phyloP scores from a whole-genome alignment of 208 protist genomes.

The Trypanosoma cruzi region DNA sequence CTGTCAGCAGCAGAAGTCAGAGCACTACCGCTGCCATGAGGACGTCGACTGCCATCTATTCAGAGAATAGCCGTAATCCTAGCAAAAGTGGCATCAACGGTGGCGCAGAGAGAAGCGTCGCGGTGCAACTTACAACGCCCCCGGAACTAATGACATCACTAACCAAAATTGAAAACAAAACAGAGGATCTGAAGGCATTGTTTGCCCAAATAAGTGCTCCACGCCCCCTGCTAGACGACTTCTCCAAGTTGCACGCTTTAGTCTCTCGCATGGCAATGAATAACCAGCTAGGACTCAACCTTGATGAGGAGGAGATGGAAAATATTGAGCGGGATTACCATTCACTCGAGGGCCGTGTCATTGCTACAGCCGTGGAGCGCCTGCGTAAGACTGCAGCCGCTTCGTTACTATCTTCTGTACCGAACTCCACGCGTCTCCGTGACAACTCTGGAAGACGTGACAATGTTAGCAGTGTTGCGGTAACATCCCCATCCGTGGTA shows the following conservation, averaged over 20 bases:
- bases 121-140: constrained; percentile 19
- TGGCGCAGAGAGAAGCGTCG: background rate
- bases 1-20: background rate
- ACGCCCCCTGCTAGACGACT: constrained; percentile 61
- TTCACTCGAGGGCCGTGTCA: constrained; percentile 67
- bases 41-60: background rate
- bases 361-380: constrained; percentile 60
- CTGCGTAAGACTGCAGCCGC: constrained; percentile 26
- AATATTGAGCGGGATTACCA: constrained; percentile 58
- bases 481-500: constrained; percentile 1
- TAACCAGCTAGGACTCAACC: constrained; percentile 30
- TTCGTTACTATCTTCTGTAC: background rate
- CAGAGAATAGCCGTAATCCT: background rate
- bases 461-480: background rate
- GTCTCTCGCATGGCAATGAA: constrained; percentile 48
- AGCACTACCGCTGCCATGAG: background rate
- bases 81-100: background rate
- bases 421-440: constrained; percentile 4
- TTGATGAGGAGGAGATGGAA: constrained; percentile 43
- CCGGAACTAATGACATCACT: constrained; percentile 43
- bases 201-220: constrained; percentile 35
- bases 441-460: background rate
- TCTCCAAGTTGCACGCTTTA: constrained; percentile 54
- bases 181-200: constrained; percentile 39
- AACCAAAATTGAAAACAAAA: constrained; percentile 38